Evolutionary conservation across 495 filamentous ascomycete species (phyloP).

Genomic region (Halenospora varia): DNA sequence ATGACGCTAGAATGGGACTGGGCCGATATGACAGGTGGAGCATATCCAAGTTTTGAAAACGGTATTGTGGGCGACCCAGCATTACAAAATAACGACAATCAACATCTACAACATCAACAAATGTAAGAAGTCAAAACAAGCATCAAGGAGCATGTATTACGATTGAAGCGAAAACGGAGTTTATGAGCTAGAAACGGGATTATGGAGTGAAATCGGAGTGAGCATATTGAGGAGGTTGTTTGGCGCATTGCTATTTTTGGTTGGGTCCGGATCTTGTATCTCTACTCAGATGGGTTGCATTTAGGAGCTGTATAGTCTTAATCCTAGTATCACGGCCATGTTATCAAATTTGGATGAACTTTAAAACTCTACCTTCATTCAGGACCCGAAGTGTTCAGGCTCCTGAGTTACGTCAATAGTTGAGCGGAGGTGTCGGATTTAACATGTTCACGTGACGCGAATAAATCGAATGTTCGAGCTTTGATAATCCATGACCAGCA

Average conservation of each 20-base stretch:
- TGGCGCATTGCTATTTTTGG: not conserved
- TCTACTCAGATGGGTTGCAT: not conserved
- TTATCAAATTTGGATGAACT: not conserved
- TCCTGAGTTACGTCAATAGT: too few species aligned
- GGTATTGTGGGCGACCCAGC: conserved; percentile 28
- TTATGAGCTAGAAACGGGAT: not conserved
- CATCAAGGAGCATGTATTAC: not conserved
- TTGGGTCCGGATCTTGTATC: not conserved
- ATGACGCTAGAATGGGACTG: conserved; percentile 99
- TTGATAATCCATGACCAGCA: conserved; percentile 13
- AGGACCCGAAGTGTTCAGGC: too few species aligned
- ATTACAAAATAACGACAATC: conserved; percentile 18
- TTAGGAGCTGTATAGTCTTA: not conserved
- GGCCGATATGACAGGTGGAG: conserved; percentile 74
- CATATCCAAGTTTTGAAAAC: conserved; percentile 50
- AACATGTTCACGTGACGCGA: conserved; percentile 4
- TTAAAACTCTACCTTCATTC: too few species aligned
- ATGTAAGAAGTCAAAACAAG: conserved; percentile 3
- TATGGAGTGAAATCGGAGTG: not conserved
- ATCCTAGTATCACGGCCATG: not conserved
- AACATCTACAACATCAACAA: conserved; percentile 18
- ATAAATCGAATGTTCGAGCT: not conserved
- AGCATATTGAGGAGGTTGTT: not conserved
- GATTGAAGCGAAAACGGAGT: not conserved
- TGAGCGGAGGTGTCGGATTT: too few species aligned